These are phyloP conservation scores for Plenodomus tracheiphilus DNA, from an alignment of 2,329 filamentous ascomycete species.

Conservation along the genomic window DNA sequence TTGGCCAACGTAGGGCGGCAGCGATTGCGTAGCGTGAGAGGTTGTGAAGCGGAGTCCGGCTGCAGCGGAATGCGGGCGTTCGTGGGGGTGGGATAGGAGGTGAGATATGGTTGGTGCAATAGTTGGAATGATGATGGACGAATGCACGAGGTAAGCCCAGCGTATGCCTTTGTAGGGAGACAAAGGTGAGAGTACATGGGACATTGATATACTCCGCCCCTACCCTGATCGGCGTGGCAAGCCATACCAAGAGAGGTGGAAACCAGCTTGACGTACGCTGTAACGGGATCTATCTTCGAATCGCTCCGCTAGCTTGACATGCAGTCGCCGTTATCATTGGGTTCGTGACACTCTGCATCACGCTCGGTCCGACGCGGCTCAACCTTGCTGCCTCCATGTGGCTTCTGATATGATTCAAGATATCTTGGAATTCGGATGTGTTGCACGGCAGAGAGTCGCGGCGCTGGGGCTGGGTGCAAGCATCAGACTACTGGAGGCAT, in stretches of 20 bases:
- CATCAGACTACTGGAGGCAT: slow-evolving; percentile 7
- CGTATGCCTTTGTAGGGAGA: slow-evolving; percentile 6
- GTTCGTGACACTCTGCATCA: slow-evolving; percentile 9
- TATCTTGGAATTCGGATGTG: background rate
- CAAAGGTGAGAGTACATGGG: slow-evolving; percentile 16
- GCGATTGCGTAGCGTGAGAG: slow-evolving; percentile 23
- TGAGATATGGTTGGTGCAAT: slow-evolving; percentile 25
- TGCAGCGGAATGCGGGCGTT: slow-evolving; percentile 37
- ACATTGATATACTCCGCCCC: slow-evolving; percentile 41
- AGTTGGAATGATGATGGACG: slow-evolving; percentile 16
- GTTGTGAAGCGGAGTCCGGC: slow-evolving; percentile 22
- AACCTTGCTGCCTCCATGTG: slow-evolving; percentile 9
- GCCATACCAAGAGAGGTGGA: slow-evolving; percentile 28
- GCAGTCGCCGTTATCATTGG: slow-evolving; percentile 22
- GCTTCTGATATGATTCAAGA: slow-evolving; percentile 1
- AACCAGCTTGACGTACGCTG: slow-evolving; percentile 23
- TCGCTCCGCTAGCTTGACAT: slow-evolving; percentile 15
- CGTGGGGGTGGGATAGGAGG: slow-evolving; percentile 14
- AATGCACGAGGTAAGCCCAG: slow-evolving; percentile 2
- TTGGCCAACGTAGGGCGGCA: slow-evolving; percentile 30
- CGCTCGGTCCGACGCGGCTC: slow-evolving; percentile 16
- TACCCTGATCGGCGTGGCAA: slow-evolving; percentile 28
- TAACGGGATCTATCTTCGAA: slow-evolving; percentile 29
- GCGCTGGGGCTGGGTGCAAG: slow-evolving; percentile 6
- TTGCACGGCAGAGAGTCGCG: background rate